Evolutionary conservation across 805 yeast genomes (phyloP).

Genomic region (Suhomyces tanzawaensis): DNA sequence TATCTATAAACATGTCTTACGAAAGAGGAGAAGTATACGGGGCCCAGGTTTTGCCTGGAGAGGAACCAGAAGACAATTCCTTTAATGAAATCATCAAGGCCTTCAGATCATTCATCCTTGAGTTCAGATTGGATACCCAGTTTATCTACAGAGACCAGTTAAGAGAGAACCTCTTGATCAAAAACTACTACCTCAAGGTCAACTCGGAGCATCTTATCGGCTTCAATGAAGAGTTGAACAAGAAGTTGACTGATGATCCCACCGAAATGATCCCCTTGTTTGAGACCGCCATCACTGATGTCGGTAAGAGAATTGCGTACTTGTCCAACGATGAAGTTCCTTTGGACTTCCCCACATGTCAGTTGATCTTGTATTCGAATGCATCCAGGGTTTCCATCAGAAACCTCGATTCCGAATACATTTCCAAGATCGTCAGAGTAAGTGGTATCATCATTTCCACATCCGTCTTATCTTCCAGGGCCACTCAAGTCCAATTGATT

Average conservation of each 20-base stretch:
- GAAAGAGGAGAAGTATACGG: conserved; percentile 70
- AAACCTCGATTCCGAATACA: conserved; percentile 80
- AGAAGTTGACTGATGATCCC: conserved; percentile 81
- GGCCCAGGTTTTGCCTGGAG: conserved; percentile 87
- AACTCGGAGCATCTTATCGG: conserved; percentile 82
- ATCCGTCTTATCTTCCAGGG: conserved; percentile 82
- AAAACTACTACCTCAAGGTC: conserved; percentile 69
- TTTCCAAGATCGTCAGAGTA: conserved; percentile 83
- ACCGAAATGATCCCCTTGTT: conserved; percentile 82
- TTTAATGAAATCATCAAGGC: conserved; percentile 70
- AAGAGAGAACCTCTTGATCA: conserved; percentile 78
- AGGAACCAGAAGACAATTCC: conserved; percentile 60
- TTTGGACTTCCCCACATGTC: conserved; percentile 71
- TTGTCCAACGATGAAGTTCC: conserved; percentile 53
- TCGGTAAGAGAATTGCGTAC: conserved; percentile 70
- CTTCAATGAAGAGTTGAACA: conserved; percentile 85
- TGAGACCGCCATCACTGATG: conserved; percentile 79
- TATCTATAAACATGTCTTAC: conserved; percentile 60
- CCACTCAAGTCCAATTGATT: conserved; percentile 77
- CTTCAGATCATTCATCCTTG: conserved; percentile 77
- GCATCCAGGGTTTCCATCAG: conserved; percentile 74
- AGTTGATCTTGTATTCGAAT: conserved; percentile 70
- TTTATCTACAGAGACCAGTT: conserved; percentile 89
- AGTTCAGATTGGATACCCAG: conserved; percentile 78
- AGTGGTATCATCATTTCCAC: conserved; percentile 94